These are phyloP conservation scores for Bipolaris zeicola DNA, from an alignment of 2,329 filamentous ascomycete genomes.

Conservation along the genomic window DNA sequence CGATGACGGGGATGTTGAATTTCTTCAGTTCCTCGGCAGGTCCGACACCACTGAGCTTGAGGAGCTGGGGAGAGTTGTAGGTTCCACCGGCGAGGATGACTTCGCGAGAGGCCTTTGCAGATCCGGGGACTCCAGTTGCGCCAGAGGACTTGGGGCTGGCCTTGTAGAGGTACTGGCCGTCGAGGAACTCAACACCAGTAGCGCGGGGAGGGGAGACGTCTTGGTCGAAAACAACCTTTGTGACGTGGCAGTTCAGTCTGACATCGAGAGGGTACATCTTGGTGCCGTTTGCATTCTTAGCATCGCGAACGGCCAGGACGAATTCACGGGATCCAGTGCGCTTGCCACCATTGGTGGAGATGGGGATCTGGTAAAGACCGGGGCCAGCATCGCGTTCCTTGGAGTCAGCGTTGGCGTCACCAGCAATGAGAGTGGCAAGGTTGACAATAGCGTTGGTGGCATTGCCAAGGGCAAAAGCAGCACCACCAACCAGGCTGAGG, in stretches of 20 bases:
- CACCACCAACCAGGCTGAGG: slow-evolving; percentile 58
- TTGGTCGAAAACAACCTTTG: slow-evolving; percentile 69
- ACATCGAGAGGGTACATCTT: slow-evolving; percentile 64
- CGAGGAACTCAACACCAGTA: slow-evolving; percentile 52
- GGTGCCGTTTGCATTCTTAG: slow-evolving; percentile 56
- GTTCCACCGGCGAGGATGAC: slow-evolving; percentile 54
- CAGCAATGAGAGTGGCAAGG: slow-evolving; percentile 47
- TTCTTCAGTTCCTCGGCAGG: slow-evolving; percentile 58
- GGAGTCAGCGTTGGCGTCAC: slow-evolving; percentile 59
- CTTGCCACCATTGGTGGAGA: slow-evolving; percentile 55
- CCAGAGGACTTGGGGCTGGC: slow-evolving; percentile 47
- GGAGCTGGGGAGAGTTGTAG: slow-evolving; percentile 68
- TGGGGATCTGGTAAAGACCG: slow-evolving; percentile 64
- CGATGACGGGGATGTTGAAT: slow-evolving; percentile 60
- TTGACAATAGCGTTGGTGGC: slow-evolving; percentile 42
- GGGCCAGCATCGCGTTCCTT: slow-evolving; percentile 53
- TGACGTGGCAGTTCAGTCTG: slow-evolving; percentile 66
- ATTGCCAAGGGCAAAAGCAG: slow-evolving; percentile 58
- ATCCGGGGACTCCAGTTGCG: slow-evolving; percentile 47
- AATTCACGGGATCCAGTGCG: slow-evolving; percentile 64
- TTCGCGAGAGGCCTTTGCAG: slow-evolving; percentile 37
- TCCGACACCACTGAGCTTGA: slow-evolving; percentile 69
- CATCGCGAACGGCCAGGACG: slow-evolving; percentile 58
- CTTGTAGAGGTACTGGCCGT: slow-evolving; percentile 51
- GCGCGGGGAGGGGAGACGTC: slow-evolving; percentile 62